A percentile compares a stretch with the other conserved stretches of the same genome.
These are phyloP conservation scores for Aulographum hederae DNA, from an alignment of 2,329 filamentous ascomycete species.

Conservation along the genomic window DNA sequence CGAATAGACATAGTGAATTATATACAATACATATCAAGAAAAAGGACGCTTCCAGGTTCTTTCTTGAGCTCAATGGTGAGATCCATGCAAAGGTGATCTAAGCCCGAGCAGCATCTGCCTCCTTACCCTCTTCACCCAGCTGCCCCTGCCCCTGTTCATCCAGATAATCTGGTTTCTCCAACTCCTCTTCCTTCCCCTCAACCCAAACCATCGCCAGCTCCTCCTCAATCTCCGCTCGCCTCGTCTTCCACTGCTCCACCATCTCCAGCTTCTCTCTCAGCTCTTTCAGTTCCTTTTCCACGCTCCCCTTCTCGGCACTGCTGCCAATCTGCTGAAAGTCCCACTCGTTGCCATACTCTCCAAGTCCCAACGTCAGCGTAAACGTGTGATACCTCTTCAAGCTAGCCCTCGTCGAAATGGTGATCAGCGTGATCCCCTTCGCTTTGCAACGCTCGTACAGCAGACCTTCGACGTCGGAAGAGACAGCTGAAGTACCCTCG, in stretches of 20 bases:
- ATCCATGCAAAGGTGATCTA: too few species aligned
- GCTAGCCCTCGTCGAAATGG: constrained; percentile 83
- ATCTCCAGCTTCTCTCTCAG: constrained; percentile 61
- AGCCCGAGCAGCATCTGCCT: too few species aligned
- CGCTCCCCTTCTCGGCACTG: constrained; percentile 77
- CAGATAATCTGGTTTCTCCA: constrained; percentile 7
- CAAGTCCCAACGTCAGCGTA: constrained; percentile 70
- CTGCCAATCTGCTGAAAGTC: constrained; percentile 88
- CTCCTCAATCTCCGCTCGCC: constrained; percentile 62
- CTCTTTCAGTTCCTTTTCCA: constrained; percentile 79
- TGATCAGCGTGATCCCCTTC: constrained; percentile 86
- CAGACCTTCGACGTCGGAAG: constrained; percentile 81
- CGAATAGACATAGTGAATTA: too few species aligned
- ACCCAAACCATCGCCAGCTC: constrained; percentile 55
- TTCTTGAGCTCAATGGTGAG: too few species aligned
- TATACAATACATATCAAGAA: too few species aligned
- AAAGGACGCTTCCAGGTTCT: too few species aligned
- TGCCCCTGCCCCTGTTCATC: too few species aligned
- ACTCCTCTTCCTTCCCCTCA: constrained; percentile 21
- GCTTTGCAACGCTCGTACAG: constrained; percentile 88
- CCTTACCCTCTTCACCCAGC: too few species aligned
- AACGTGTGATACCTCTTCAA: constrained; percentile 92
- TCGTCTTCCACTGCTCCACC: constrained; percentile 68
- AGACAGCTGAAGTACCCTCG: constrained; percentile 88
- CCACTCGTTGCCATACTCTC: constrained; percentile 71